Evolutionary conservation across 352 stramenopile species (phyloP).

Genomic region (Chrysophaeum taylorii): DNA sequence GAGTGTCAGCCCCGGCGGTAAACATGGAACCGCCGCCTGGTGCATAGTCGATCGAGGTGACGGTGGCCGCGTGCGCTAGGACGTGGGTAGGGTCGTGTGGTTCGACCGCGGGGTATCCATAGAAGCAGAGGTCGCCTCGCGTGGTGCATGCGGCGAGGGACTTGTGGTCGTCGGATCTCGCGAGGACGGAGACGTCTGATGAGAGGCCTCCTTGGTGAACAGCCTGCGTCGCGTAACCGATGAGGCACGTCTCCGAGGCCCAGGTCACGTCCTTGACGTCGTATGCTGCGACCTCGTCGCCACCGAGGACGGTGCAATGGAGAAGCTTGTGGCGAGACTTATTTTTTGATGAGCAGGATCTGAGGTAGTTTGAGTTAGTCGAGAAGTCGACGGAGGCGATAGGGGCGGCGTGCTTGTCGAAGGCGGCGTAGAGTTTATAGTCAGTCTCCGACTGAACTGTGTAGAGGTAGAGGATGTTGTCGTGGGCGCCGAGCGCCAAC

Average conservation of each 20-base stretch:
- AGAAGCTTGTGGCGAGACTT: background rate
- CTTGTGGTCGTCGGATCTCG: no score
- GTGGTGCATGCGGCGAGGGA: no score
- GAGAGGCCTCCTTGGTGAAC: no score
- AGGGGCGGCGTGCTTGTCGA: background rate
- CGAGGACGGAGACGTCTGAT: no score
- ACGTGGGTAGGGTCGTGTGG: no score
- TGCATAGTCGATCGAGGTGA: no score
- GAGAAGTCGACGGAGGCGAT: background rate
- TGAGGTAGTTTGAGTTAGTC: background rate
- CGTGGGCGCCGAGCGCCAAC: constrained; percentile 62
- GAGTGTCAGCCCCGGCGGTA: no score
- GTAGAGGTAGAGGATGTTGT: constrained; percentile 61
- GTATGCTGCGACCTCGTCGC: background rate
- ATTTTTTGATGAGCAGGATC: background rate
- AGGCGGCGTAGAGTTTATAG: constrained; percentile 29
- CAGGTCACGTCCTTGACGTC: background rate
- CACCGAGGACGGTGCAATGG: background rate
- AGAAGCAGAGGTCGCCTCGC: no score
- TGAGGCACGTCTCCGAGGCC: background rate
- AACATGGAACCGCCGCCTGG: no score
- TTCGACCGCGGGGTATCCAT: no score
- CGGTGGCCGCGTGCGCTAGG: no score
- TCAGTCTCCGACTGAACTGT: constrained; percentile 11
- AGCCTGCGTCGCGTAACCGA: background rate